These are phyloP conservation scores for Wickerhamomyces hampshirensis DNA, from an alignment of 805 yeast species.

Conservation along the genomic window DNA sequence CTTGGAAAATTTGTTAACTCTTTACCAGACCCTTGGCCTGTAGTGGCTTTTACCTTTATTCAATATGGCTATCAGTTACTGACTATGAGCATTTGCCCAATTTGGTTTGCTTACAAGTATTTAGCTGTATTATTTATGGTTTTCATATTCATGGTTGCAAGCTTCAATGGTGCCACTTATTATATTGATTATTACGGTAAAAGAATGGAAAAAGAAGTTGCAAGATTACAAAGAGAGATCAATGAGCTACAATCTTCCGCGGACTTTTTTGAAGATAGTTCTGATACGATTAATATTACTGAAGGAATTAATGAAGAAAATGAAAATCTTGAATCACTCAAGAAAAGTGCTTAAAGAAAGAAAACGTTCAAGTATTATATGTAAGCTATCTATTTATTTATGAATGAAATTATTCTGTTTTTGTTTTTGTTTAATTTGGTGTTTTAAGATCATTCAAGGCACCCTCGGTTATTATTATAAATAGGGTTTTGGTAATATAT, in stretches of 20 bases:
- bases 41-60: conserved; percentile 75
- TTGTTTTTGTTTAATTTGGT: too few species aligned
- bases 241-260: conserved; percentile 44
- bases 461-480: too few species aligned
- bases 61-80: conserved; percentile 83
- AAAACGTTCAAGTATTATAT: too few species aligned
- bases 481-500: too few species aligned
- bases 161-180: conserved; percentile 93
- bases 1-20: conserved; percentile 77
- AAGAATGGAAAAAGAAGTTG: conserved; percentile 81
- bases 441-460: too few species aligned
- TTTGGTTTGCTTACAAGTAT: conserved; percentile 72
- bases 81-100: conserved; percentile 85
- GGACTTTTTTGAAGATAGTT: conserved; percentile 14
- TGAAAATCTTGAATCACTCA: neutral
- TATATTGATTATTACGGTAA: conserved; percentile 90
- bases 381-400: too few species aligned
- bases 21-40: conserved; percentile 82
- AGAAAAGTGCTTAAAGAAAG: neutral
- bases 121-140: conserved; percentile 66
- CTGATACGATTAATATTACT: conserved; percentile 4
- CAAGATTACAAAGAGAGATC: conserved; percentile 66
- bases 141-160: conserved; percentile 71
- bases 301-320: neutral
- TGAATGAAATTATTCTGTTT: too few species aligned